Evolutionary conservation across 768 basidiomycete species (phyloP), one percentile per base, ranked within the genome.

Genomic region (Lentinula sp.): DNA sequence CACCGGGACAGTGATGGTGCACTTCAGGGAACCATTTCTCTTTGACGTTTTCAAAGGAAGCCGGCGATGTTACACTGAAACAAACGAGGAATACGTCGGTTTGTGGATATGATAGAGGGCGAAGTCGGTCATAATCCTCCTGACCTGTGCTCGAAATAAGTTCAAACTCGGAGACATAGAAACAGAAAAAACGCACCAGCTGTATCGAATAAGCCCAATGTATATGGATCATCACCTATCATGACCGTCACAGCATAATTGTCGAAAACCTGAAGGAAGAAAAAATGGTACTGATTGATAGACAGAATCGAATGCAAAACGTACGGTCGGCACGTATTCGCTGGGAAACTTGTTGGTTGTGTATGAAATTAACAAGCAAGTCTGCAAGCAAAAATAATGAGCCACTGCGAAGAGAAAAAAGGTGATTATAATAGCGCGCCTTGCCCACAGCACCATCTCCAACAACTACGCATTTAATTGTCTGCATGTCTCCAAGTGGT

Each of bases 11-110:
- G 72, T 99, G 97, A 73, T 98, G 97, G 73, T 95, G 95, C 58
- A 99, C 96, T 79, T 99, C 97, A 5, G 97, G 97, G 84, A 98
- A 97, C 97, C 97, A 99, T 75, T 99, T 99, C 79, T 99, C 97
- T 85, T 97, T 98, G 70, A 99, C 96, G 89, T 99, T 98, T 77
- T 99, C 97, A 72, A 98, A 99, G 52, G 94, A 96, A 33, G 97
- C 96, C 3, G 96, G 97, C 9, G 92, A 95, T 45, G 96, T 98
- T 68, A 99, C 97, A 71, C 93, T 95, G 83, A 98, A 99, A 78
- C 97, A 99, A 67, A 99, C 96, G 61, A 99, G 83, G 85, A 99
- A 98, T 61, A 98, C 97, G 70, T 99, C 97, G 63, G 97, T 99
- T 78, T 99, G 97, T 37, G 97, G 97, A 83, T 99, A 99, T 72